A percentile compares a stretch with the other conserved stretches of the same genome.
These are phyloP conservation scores for Chenopodium suecicum DNA, from an alignment of 148 eudicot genomes.

Conservation along the genomic window DNA sequence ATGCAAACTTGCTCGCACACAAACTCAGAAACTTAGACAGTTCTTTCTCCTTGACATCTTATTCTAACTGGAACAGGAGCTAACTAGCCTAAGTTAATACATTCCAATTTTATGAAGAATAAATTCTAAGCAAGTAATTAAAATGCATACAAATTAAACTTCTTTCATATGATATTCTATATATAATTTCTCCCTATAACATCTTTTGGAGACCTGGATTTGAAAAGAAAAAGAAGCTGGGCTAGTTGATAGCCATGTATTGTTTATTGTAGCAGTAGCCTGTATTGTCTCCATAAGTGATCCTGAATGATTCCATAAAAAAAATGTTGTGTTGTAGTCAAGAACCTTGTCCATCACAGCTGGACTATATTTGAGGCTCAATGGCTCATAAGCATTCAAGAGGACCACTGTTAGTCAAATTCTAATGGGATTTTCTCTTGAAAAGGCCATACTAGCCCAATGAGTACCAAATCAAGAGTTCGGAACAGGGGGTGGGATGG, in stretches of 20 bases:
- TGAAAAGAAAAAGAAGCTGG: not conserved
- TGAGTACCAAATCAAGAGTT: not conserved
- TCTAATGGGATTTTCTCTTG: not conserved
- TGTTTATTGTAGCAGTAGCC: not conserved
- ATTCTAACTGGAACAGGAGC: no score
- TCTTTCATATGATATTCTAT: no score
- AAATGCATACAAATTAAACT: no score
- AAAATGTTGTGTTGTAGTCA: no score
- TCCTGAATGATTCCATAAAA: no score
- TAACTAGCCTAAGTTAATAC: no score
- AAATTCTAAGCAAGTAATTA: no score
- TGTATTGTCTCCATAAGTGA: slow-evolving; percentile 3
- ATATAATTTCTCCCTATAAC: not conserved
- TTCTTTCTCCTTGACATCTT: no score
- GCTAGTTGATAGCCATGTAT: not conserved
- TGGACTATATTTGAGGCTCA: not conserved
- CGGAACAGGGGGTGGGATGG: not conserved
- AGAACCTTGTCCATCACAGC: no score
- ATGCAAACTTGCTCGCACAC: no score
- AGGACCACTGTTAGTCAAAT: not conserved
- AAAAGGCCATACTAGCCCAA: not conserved
- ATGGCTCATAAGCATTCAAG: not conserved
- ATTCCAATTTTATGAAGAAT: no score
- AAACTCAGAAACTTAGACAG: no score
- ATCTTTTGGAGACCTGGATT: not conserved